phyloP scores from a whole-genome alignment of 768 basidiomycete species.

The Lentinula sp. region DNA sequence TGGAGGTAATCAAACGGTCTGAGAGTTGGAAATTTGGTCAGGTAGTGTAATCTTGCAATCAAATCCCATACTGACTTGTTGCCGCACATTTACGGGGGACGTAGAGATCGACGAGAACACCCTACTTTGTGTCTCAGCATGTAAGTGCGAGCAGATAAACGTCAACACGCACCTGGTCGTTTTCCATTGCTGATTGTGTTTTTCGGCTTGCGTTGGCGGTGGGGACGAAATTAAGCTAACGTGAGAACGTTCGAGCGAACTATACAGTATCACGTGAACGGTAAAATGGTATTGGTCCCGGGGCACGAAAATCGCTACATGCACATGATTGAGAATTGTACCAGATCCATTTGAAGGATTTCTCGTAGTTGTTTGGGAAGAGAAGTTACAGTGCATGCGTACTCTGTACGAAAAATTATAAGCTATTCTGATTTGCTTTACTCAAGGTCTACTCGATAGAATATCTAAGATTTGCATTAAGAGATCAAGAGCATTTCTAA shows the following conservation, averaged over 20 bases:
- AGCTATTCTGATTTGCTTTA: too few relatives aligned
- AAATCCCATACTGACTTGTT: constrained; percentile 65
- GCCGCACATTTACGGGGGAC: constrained; percentile 99
- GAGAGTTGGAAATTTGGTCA: constrained; percentile 8
- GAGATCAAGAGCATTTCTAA: too few relatives aligned
- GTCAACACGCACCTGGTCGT: constrained; percentile 66
- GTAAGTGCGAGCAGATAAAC: neutral
- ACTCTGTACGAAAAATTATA: too few relatives aligned
- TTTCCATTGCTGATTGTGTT: constrained; percentile 56
- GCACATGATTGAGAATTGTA: too few relatives aligned
- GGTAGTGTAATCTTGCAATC: neutral
- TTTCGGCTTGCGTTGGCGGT: neutral
- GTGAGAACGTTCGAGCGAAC: neutral
- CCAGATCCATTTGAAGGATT: too few relatives aligned
- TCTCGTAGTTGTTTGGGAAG: too few relatives aligned
- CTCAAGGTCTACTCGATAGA: too few relatives aligned
- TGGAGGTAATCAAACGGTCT: constrained; percentile 98
- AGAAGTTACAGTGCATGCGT: too few relatives aligned
- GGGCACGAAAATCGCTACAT: too few relatives aligned
- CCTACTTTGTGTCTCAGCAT: constrained; percentile 37
- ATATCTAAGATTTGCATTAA: too few relatives aligned
- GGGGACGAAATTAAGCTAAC: neutral
- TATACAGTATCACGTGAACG: neutral
- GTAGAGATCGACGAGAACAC: constrained; percentile 99
- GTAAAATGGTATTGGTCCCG: too few relatives aligned